Evolutionary conservation across 257 asterid species (phyloP).

Genomic region (Catharanthus roseus): DNA sequence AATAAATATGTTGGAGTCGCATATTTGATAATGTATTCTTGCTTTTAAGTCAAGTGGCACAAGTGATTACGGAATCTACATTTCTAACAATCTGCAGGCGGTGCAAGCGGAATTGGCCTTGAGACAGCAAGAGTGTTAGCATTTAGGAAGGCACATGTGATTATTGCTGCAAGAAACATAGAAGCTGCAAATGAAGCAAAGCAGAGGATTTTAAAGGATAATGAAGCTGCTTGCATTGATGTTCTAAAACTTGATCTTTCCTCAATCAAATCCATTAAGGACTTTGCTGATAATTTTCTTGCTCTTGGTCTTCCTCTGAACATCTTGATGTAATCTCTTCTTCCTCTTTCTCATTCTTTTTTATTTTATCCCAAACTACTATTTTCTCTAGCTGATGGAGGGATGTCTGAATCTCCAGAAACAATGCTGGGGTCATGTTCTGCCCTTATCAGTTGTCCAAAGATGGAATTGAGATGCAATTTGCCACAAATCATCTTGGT

Average conservation of each 20-base stretch:
- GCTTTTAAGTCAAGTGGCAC: background rate
- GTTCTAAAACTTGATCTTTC: slow-evolving; percentile 67
- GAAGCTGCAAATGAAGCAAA: slow-evolving; percentile 78
- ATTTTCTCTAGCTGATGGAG: background rate
- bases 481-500: slow-evolving; percentile 96
- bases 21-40: background rate
- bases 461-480: slow-evolving; percentile 81
- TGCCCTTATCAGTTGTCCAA: slow-evolving; percentile 75
- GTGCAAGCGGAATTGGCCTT: slow-evolving; percentile 83
- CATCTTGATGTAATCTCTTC: slow-evolving; percentile 53
- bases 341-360: background rate
- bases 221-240: slow-evolving; percentile 48
- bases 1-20: slow-evolving; percentile 2
- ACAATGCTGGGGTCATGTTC: slow-evolving; percentile 92
- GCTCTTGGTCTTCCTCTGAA: slow-evolving; percentile 78
- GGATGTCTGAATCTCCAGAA: slow-evolving; percentile 39
- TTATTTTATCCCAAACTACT: no score
- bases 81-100: slow-evolving; percentile 43
- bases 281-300: slow-evolving; percentile 51
- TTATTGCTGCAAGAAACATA: slow-evolving; percentile 74
- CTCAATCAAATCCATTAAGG: slow-evolving; percentile 57
- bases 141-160: slow-evolving; percentile 56
- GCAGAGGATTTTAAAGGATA: slow-evolving; percentile 38
- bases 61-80: background rate
- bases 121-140: slow-evolving; percentile 82